Evolutionary conservation across 2,329 filamentous ascomycete species (phyloP).

Genomic region (Teratosphaeria pseudoeucalypti): DNA sequence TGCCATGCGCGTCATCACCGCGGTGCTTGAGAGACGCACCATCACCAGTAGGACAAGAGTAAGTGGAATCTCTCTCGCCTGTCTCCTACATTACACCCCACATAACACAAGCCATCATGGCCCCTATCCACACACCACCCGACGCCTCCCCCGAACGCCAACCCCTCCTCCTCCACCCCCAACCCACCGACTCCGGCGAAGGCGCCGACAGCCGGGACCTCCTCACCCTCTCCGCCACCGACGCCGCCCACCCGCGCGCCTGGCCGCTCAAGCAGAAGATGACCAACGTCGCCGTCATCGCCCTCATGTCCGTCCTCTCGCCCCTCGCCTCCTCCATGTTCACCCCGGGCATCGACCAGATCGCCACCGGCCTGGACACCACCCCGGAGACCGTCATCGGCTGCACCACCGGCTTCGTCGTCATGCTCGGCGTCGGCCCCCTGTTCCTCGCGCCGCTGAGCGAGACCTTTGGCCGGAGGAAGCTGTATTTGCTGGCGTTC

Average conservation of each 20-base stretch:
- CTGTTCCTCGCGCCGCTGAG: slow-evolving; percentile 37
- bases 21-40: too few species aligned
- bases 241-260: slow-evolving; percentile 36
- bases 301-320: slow-evolving; percentile 39
- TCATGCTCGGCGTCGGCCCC: slow-evolving; percentile 40
- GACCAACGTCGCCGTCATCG: slow-evolving; percentile 41
- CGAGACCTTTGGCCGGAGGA: slow-evolving; percentile 38
- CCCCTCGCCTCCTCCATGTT: slow-evolving; percentile 42
- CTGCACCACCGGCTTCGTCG: slow-evolving; percentile 41
- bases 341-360: slow-evolving; percentile 41
- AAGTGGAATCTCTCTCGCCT: too few species aligned
- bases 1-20: too few species aligned
- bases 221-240: slow-evolving; percentile 26
- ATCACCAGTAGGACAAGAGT: too few species aligned
- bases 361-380: slow-evolving; percentile 37
- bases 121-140: too few species aligned
- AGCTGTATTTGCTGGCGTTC: slow-evolving; percentile 37
- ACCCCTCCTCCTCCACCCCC: slow-evolving; percentile 29
- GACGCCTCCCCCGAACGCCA: slow-evolving; percentile 22
- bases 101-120: neutral
- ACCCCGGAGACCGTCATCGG: slow-evolving; percentile 34
- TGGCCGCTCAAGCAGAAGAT: slow-evolving; percentile 38
- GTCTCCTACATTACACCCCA: too few species aligned
- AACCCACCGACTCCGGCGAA: slow-evolving; percentile 23
- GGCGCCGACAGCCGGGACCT: slow-evolving; percentile 22